A percentile compares a stretch with the other conserved stretches of the same genome.
Evolutionary conservation across 2,329 filamentous ascomycete genomes (phyloP).

Genomic region (Dryadomyces quercivorus): DNA sequence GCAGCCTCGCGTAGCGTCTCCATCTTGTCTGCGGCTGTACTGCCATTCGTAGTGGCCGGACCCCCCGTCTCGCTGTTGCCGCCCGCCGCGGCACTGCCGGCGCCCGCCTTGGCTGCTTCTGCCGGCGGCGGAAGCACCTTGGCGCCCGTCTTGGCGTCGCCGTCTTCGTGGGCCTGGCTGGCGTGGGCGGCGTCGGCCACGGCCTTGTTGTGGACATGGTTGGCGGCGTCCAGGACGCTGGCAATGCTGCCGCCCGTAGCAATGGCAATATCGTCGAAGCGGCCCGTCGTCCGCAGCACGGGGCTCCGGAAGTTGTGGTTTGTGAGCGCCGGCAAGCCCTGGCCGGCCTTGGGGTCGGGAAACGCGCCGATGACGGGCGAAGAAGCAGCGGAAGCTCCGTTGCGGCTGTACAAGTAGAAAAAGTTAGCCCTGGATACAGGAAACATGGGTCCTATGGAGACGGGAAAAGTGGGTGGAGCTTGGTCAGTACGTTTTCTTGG

Average conservation of each 20-base stretch:
- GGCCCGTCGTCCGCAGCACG: neutral
- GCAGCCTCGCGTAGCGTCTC: neutral
- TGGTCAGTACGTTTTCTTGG: constrained; percentile 73
- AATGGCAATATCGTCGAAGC: neutral
- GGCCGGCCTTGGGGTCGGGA: constrained; percentile 42
- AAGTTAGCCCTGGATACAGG: constrained; percentile 9
- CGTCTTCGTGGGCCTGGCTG: neutral
- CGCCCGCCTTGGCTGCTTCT: neutral
- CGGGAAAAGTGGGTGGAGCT: neutral
- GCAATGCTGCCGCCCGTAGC: neutral
- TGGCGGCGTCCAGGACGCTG: neutral
- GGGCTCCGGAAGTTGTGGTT: constrained; percentile 16
- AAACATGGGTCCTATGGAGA: neutral
- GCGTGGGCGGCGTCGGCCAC: neutral
- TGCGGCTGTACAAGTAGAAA: constrained; percentile 12
- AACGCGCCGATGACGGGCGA: constrained; percentile 64
- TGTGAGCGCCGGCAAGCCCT: constrained; percentile 46
- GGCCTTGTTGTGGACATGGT: neutral
- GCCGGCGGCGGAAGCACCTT: neutral
- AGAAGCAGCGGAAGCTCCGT: constrained; percentile 50
- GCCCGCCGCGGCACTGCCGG: neutral
- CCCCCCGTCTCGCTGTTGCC: neutral
- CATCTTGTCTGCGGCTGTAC: neutral
- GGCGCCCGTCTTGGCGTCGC: neutral
- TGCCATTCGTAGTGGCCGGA: neutral